Base-by-base conservation (phyloP, 139 green algal genomes). In the Chlamydomonas schloesseri region DNA sequence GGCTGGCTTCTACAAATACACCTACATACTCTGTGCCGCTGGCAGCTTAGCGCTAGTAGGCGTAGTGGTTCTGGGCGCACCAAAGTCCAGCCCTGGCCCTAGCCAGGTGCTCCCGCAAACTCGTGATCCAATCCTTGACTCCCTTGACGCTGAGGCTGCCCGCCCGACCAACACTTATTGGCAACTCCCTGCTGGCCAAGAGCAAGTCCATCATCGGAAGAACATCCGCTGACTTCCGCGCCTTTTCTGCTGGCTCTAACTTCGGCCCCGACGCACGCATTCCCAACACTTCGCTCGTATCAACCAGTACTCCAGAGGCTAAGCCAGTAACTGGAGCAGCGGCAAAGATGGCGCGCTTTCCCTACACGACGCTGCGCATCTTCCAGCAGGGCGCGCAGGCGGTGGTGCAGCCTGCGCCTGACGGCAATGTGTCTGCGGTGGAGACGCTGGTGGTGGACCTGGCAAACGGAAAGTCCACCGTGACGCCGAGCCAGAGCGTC, bases 391-490 rank as follows among this genome's bases (percentile, higher is more conserved):
- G 81, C 29, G 31, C 81, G 3, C 33, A 72, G 24, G 69, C 55
- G 5, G 28, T 87, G 0, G 55, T 87, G 17, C 81, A 87, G 36
- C 81, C 81, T 1, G 3, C 50, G 1, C 21, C 31, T 0, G 79
- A 50, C 21, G 69, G 28, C 20, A 34, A 18, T 6, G 21, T 46
- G 42, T 26, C n/a, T 8, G 4, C 31, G 9, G 73, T 85, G 5
- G 81, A 88, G 50, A 90, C 87, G 34, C 81, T 90, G 11, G 33
- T 55, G 3, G 24, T 90, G 0, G 71, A 90, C 65, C 70, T 90
- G 55, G 53, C 37, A 0, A 71, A 29, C 33, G 81, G 87, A 13
- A 74, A 75, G 55, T 33, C 72, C 9, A 81, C 58, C 10, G 28
- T 82, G 23, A 75, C 71, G 24, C 53, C 33, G 0, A 20, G 33